A percentile compares a stretch with the other conserved stretches of the same genome.
Conservation (phyloP, 345 rosid species). For the Bruguiera gymnorhiza region DNA sequence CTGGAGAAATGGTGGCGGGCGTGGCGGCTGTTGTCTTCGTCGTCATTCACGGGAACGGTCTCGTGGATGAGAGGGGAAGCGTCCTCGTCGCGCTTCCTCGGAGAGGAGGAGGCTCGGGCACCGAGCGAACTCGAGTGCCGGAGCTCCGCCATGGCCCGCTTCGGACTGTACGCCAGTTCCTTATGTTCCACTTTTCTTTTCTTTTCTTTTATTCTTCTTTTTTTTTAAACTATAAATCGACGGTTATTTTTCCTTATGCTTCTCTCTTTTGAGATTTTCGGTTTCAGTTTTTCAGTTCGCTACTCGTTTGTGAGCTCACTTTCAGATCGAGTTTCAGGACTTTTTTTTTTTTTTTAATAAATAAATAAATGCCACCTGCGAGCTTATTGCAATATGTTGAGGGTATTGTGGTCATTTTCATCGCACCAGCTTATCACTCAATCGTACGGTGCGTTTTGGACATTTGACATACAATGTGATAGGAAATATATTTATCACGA, state of each 20-base stretch:
- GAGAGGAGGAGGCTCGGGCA: slow-evolving; percentile 77
- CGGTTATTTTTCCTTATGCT: not conserved
- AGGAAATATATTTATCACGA: too few relatives aligned
- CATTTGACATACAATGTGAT: too few relatives aligned
- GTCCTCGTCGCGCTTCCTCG: slow-evolving; percentile 81
- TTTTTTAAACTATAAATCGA: not conserved
- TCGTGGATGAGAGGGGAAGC: slow-evolving; percentile 74
- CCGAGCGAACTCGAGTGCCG: slow-evolving; percentile 92
- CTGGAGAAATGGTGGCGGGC: slow-evolving; percentile 32
- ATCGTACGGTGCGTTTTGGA: too few relatives aligned
- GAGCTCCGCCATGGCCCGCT: slow-evolving; percentile 87
- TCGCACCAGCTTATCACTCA: too few relatives aligned
- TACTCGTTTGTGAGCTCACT: not conserved
- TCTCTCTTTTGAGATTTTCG: not conserved
- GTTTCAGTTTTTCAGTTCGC: not conserved
- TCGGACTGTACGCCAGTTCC: slow-evolving; percentile 39
- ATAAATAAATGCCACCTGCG: too few relatives aligned
- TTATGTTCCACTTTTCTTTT: not conserved
- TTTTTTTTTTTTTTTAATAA: too few relatives aligned
- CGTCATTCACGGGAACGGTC: slow-evolving; percentile 44
- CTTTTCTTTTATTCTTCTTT: too few relatives aligned
- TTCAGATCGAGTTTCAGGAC: not conserved
- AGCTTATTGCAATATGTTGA: not conserved
- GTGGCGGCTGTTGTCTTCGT: slow-evolving; percentile 49
- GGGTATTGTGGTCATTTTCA: not conserved